Evolutionary conservation across 768 basidiomycete species (phyloP).

Genomic region (Boletus eberwhitei): DNA sequence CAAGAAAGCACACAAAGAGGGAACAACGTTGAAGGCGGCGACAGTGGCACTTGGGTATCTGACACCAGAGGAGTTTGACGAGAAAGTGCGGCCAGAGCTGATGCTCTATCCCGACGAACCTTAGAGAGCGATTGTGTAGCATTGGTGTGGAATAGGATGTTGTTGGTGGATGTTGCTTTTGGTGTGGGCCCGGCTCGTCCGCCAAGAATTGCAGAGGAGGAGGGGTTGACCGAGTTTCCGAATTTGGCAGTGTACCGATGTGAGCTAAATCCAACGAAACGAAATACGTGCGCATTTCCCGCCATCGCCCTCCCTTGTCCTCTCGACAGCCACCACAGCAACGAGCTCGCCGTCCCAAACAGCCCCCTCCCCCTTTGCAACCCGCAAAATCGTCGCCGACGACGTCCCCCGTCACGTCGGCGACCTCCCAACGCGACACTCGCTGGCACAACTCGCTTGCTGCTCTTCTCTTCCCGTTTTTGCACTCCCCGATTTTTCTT

Average conservation of each 20-base stretch:
- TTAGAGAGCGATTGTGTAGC: slow-evolving; percentile 13
- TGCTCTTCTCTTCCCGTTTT: neutral
- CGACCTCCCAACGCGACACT: neutral
- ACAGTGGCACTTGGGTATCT: slow-evolving; percentile 85
- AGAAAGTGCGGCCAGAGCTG: slow-evolving; percentile 87
- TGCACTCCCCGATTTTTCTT: slow-evolving; percentile 2
- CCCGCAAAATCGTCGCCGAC: neutral
- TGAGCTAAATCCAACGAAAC: slow-evolving; percentile 36
- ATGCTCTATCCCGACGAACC: slow-evolving; percentile 76
- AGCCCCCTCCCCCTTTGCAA: neutral
- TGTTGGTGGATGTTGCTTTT: neutral
- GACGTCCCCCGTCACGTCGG: neutral
- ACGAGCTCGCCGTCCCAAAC: slow-evolving; percentile 9
- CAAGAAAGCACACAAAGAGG: slow-evolving; percentile 99
- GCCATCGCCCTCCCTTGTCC: slow-evolving; percentile 26
- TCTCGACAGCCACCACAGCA: slow-evolving; percentile 21
- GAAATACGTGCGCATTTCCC: slow-evolving; percentile 34
- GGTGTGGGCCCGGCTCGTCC: slow-evolving; percentile 16
- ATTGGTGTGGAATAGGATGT: neutral
- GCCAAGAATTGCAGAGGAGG: slow-evolving; percentile 22
- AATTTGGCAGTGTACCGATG: slow-evolving; percentile 33
- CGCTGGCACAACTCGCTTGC: neutral
- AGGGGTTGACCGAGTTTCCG: slow-evolving; percentile 25
- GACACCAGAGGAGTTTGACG: slow-evolving; percentile 89
- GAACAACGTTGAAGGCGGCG: slow-evolving; percentile 93